Conservation (phyloP, 1,284 basidiomycete genomes). For the Flammula alnicola region DNA sequence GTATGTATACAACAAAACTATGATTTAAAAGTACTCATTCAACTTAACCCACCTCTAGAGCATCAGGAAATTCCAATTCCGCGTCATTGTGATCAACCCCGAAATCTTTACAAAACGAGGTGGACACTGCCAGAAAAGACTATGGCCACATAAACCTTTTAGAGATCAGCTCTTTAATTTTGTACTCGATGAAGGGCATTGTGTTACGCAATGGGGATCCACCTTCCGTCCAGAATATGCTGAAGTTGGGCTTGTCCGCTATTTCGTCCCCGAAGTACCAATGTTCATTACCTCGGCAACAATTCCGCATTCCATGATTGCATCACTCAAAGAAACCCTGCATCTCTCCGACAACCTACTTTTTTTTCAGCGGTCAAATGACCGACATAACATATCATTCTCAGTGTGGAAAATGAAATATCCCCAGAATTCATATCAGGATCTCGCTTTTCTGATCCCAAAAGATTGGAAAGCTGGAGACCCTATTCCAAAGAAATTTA, state of each 20-base stretch:
- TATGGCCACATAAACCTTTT: slow-evolving; percentile 6
- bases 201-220: slow-evolving; percentile 38
- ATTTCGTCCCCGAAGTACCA: slow-evolving; percentile 26
- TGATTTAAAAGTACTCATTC: neutral
- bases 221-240: slow-evolving; percentile 36
- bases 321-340: slow-evolving; percentile 29
- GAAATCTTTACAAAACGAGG: neutral
- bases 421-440: slow-evolving; percentile 27
- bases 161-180: slow-evolving; percentile 27
- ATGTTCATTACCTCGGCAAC: slow-evolving; percentile 41
- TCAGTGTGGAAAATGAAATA: slow-evolving; percentile 31
- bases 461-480: slow-evolving; percentile 12
- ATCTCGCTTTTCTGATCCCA: slow-evolving; percentile 27
- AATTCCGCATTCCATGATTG: slow-evolving; percentile 29
- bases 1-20: neutral
- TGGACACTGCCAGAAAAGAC: neutral
- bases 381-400: slow-evolving; percentile 37
- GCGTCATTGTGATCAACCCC: neutral
- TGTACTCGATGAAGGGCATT: slow-evolving; percentile 39
- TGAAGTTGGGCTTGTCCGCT: slow-evolving; percentile 28
- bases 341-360: slow-evolving; percentile 18
- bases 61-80: neutral
- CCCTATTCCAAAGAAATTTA: slow-evolving; percentile 24
- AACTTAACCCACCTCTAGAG: neutral
- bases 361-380: slow-evolving; percentile 31